Evolutionary conservation across 1,139 yeast species (phyloP).

Genomic region (Meyerozyma guilliermondii): DNA sequence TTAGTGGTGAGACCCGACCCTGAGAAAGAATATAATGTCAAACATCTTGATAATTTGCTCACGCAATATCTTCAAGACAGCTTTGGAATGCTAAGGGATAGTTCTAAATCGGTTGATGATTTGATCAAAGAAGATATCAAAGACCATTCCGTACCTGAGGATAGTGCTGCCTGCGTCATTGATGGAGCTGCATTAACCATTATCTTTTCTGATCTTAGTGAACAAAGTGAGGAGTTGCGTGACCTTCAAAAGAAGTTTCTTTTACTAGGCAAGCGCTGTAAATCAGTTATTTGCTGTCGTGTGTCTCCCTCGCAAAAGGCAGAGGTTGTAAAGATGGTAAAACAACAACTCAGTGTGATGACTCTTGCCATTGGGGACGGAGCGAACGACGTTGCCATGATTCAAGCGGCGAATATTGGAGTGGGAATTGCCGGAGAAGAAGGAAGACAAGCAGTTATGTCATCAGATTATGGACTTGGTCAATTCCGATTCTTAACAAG

Average conservation of each 20-base stretch:
- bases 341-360: conserved; percentile 48
- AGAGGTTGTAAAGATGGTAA: conserved; percentile 49
- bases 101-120: conserved; percentile 16
- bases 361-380: conserved; percentile 67
- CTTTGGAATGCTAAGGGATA: conserved; percentile 7
- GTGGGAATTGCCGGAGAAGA: conserved; percentile 69
- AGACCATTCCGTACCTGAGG: conserved; percentile 17
- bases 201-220: conserved; percentile 9
- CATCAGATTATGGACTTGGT: conserved; percentile 62
- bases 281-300: conserved; percentile 58
- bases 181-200: conserved; percentile 13
- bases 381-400: conserved; percentile 67
- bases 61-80: conserved; percentile 16
- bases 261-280: conserved; percentile 54
- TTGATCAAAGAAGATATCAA: conserved; percentile 36
- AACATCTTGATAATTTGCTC: conserved; percentile 29
- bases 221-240: conserved; percentile 17
- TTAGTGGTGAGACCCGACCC: conserved; percentile 53
- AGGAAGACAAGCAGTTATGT: conserved; percentile 66
- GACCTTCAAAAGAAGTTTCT: conserved; percentile 37
- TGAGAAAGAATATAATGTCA: conserved; percentile 17
- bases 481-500: conserved; percentile 55
- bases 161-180: conserved; percentile 11
- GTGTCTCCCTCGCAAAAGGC: conserved; percentile 66
- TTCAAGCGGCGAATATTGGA: conserved; percentile 62